Evolutionary conservation across 441 rosid genomes (phyloP), one percentile per base, ranked within the genome.

Genomic region (Erodium moschatum): DNA sequence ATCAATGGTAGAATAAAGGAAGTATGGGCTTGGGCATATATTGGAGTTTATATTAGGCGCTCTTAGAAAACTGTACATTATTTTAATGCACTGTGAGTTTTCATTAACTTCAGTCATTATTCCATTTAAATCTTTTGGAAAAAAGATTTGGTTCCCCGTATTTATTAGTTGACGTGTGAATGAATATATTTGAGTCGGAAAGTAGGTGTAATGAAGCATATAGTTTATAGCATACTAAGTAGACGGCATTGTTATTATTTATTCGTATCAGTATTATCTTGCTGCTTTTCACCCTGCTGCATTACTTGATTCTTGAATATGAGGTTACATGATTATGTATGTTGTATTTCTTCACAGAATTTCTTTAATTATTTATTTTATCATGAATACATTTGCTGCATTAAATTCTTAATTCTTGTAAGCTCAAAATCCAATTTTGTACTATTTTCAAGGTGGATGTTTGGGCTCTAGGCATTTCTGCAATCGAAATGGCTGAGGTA

Each of bases 401-500:
- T 48, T 67, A 66, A 63, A n/a, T 64, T 29, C 27, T 67, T 72
- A 3, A 16, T 15, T 50, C 58, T 3, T 50, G 58, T 16, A 50
- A 50, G 13, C 58, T 15, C 58, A 0, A 13, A 13, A 31, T 60
- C 3, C 56, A 29, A 7, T 64, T 63, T 54, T 38, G 6, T 19
- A 11, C 50, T 76, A 63, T 77, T 80, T 76, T 85, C 69, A 85
- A 94, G 98, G 99, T 94, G 70, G 99, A 91, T 83, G 97, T 94
- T 63, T 91, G 99, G 99, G 99, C 99, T 65, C 97, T 94, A 78
- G 97, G 99, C 75, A 94, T 95, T 77, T 95, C 99, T 82, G 99
- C 99, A 68, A 85, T 95, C 85, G 99, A 95, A 85, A 90, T 95
- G 99, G 99, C 99, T 6, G 99, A 95, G 99, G 99, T 91, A 86